Evolutionary conservation across 1,139 yeast genomes (phyloP), one percentile per base, ranked within the genome.

Genomic region (Pichia sorboxylosa): DNA sequence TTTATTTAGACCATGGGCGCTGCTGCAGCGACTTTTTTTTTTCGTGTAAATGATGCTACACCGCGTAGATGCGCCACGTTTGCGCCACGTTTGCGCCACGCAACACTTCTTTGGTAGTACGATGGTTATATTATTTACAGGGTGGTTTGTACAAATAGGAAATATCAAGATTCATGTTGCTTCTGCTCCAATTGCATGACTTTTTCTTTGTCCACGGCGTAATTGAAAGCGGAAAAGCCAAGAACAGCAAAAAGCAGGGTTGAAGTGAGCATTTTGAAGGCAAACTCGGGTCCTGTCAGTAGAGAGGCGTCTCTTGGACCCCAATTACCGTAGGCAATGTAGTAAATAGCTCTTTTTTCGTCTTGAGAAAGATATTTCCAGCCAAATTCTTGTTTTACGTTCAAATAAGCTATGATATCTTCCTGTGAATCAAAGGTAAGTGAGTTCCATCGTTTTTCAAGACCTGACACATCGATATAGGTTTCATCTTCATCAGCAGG

Each of bases 241-340:
- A 52, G 31, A 8, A 52, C 58, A 10, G 44, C 46, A 32, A 55
- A 55, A 26, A 55, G 35, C 3, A 55, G 41, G 26, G 49, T 43
- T 24, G 46, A 48, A 1, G 57, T 44, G 45, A 55, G 43, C 22
- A 51, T 32, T 23, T 46, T 47, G 41, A 55, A 54, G 3, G 50
- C 42, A 31, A 52, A 37, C 34, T 55, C 58, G 0, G 57, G 51
- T 4, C 42, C 24, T 16, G 42, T 51, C 46, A 54, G 36, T 4
- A 35, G 26, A 3, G 31, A 38, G 6, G 20, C 26, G 34, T 48
- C 44, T 54, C 78, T 61, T 47, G 77, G 73, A 24, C 78, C 78
- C 77, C 77, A 71, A 45, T 63, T 66, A 29, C 78, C 78, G 46
- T 69, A 71, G 24, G 74, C 66, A 40, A 71, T 67, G 54, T 66